phyloP scores from a whole-genome alignment of 495 filamentous ascomycete species.

The Delitschia confertaspora region DNA sequence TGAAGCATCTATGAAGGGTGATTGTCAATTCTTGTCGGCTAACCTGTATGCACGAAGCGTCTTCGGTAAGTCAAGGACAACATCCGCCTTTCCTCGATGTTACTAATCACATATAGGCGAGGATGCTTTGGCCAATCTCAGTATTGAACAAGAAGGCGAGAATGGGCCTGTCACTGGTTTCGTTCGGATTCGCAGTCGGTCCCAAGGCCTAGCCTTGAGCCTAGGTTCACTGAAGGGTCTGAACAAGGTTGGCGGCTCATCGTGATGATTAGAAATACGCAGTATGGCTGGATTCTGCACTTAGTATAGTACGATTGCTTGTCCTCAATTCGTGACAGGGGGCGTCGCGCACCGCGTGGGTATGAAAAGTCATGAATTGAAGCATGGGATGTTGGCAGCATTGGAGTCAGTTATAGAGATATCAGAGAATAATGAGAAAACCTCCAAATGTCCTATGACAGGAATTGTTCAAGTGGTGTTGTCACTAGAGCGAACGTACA shows the following conservation, averaged over 20 bases:
- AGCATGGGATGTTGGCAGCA: not conserved
- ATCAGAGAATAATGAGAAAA: too few relatives aligned
- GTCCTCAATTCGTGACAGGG: too few relatives aligned
- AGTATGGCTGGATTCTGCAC: too few relatives aligned
- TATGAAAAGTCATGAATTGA: constrained; percentile 7
- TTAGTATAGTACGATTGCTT: too few relatives aligned
- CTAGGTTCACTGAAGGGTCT: constrained; percentile 92
- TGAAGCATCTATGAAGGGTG: constrained; percentile 90
- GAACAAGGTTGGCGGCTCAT: constrained; percentile 63
- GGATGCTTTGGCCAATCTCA: constrained; percentile 96
- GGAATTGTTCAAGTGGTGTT: too few relatives aligned
- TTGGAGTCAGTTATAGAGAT: too few relatives aligned
- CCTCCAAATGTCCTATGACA: too few relatives aligned
- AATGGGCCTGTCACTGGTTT: constrained; percentile 97
- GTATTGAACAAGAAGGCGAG: constrained; percentile 95
- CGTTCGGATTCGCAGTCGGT: constrained; percentile 94
- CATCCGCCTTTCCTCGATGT: constrained; percentile 1
- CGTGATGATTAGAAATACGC: constrained; percentile 10
- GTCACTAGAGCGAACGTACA: too few relatives aligned
- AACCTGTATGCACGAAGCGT: constrained; percentile 97
- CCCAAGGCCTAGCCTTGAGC: constrained; percentile 89
- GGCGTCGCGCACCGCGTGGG: too few relatives aligned
- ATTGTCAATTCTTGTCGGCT: constrained; percentile 95
- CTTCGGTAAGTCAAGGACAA: constrained; percentile 97
- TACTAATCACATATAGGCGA: constrained; percentile 56